A percentile compares a stretch with the other conserved stretches of the same genome.
These are phyloP conservation scores for Candida broadrunensis DNA, from an alignment of 805 yeast genomes.

Conservation along the genomic window DNA sequence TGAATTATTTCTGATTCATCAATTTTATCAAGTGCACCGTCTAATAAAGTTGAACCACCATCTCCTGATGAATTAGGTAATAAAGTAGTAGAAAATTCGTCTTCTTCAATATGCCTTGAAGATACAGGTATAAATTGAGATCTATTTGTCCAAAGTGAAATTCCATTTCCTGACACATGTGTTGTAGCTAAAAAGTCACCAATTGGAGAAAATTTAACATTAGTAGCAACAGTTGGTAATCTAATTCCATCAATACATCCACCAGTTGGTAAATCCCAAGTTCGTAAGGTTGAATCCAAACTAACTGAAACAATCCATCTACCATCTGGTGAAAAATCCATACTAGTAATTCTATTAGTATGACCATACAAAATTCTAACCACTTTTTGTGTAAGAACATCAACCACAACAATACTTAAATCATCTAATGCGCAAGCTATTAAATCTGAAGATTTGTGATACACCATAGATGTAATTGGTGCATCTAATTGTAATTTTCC, in stretches of 20 bases:
- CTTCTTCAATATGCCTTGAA: conserved; percentile 71
- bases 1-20: conserved; percentile 22
- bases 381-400: conserved; percentile 72
- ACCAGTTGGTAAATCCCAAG: conserved; percentile 98
- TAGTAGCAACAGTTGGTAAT: conserved; percentile 76
- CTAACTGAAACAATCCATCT: conserved; percentile 88
- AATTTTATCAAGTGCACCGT: conserved; percentile 65
- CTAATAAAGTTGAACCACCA: conserved; percentile 66
- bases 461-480: conserved; percentile 74
- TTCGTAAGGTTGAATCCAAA: conserved; percentile 82
- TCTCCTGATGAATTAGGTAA: conserved; percentile 80
- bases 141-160: conserved; percentile 87
- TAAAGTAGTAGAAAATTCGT: conserved; percentile 59
- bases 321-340: conserved; percentile 93
- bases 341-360: conserved; percentile 76
- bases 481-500: conserved; percentile 68
- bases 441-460: conserved; percentile 80
- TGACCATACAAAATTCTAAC: conserved; percentile 92
- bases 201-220: conserved; percentile 74
- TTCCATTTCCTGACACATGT: conserved; percentile 87
- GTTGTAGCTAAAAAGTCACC: conserved; percentile 92
- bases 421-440: conserved; percentile 86
- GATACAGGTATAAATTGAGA: conserved; percentile 79
- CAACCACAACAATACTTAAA: conserved; percentile 78
- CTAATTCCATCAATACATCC: conserved; percentile 91